Conservation (phyloP, 768 basidiomycete genomes). For the Auricularia sp. region DNA sequence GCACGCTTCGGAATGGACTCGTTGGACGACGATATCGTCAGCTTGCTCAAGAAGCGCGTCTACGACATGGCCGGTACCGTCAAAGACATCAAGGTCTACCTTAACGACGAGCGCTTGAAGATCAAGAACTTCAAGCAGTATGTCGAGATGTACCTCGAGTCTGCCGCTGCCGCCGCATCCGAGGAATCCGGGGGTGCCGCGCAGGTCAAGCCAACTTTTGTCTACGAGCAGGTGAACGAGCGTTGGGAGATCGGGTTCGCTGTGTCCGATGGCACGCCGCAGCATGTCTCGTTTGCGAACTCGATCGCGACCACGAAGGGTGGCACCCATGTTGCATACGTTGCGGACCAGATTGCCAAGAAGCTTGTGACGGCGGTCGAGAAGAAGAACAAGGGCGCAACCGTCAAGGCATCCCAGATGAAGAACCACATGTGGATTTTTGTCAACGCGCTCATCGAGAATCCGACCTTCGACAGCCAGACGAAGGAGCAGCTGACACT, state of each 20-base stretch:
- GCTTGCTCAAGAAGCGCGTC: constrained; percentile 84
- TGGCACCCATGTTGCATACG: constrained; percentile 79
- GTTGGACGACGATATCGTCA: constrained; percentile 86
- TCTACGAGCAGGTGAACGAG: constrained; percentile 68
- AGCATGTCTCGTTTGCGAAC: constrained; percentile 96
- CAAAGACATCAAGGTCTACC: constrained; percentile 83
- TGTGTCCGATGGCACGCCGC: constrained; percentile 83
- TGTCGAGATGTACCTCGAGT: constrained; percentile 83
- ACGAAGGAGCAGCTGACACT: constrained; percentile 94
- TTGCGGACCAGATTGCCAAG: constrained; percentile 86
- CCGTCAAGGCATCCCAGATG: constrained; percentile 86
- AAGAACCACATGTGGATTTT: constrained; percentile 99
- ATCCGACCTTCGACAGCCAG: constrained; percentile 98
- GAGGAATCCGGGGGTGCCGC: constrained; percentile 72
- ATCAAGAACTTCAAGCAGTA: constrained; percentile 96
- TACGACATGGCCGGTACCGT: constrained; percentile 97
- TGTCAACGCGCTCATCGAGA: constrained; percentile 90
- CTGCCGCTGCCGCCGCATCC: constrained; percentile 58
- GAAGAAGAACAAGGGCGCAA: constrained; percentile 97
- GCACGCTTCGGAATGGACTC: constrained; percentile 81
- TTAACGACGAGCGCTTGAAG: constrained; percentile 86
- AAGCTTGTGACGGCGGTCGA: constrained; percentile 67
- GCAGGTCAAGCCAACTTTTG: constrained; percentile 60
- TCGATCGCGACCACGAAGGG: constrained; percentile 95
- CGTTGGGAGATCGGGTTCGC: constrained; percentile 97